phyloP scores from a whole-genome alignment of 805 yeast genomes.

The Lipomyces starkeyi region DNA sequence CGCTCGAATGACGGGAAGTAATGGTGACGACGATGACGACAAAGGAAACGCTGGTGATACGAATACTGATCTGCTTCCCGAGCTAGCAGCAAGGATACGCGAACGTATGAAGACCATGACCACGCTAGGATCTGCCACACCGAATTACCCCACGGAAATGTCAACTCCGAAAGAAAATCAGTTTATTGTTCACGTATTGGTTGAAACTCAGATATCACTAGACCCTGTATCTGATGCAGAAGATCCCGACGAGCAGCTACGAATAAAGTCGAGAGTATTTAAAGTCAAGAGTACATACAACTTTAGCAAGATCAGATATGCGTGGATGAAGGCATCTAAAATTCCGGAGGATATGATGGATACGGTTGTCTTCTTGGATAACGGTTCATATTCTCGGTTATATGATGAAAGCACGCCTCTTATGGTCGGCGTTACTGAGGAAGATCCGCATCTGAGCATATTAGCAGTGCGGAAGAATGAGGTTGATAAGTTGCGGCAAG shows the following conservation, averaged over 20 bases:
- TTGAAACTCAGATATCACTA: constrained; percentile 3
- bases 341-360: constrained; percentile 2
- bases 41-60: not conserved
- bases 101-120: not conserved
- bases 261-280: constrained; percentile 9
- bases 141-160: constrained; percentile 5
- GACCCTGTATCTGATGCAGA: not conserved
- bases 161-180: not conserved
- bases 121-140: not conserved
- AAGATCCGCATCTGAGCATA: constrained; percentile 24
- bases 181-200: constrained; percentile 13
- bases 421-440: constrained; percentile 24
- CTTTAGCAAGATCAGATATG: constrained; percentile 17
- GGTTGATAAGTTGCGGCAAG: constrained; percentile 18
- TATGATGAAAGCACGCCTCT: constrained; percentile 32
- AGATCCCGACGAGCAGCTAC: not conserved
- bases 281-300: constrained; percentile 15
- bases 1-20: not conserved
- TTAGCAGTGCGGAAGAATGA: constrained; percentile 19
- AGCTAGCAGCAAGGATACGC: constrained; percentile 28
- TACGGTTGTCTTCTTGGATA: constrained; percentile 16
- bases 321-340: constrained; percentile 23
- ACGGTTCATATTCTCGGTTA: constrained; percentile 17
- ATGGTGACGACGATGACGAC: constrained; percentile 12
- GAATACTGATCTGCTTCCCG: constrained; percentile 26